Evolutionary conservation across 176 grass and related monocot species (phyloP).

Genomic region (Zoysia japonica): DNA sequence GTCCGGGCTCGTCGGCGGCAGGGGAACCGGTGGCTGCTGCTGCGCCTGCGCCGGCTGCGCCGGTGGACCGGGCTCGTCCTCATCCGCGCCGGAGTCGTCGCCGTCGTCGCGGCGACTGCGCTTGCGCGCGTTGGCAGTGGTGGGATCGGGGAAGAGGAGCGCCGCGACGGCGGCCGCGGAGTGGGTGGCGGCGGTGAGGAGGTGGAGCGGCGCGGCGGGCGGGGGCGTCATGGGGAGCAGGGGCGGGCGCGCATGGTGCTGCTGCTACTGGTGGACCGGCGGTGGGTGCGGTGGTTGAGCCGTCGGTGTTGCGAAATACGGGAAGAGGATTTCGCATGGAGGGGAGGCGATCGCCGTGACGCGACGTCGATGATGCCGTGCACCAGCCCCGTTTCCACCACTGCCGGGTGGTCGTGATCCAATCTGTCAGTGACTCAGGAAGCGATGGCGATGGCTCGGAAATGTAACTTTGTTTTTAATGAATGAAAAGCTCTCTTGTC

Average conservation of each 20-base stretch:
- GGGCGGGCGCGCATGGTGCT: conserved; percentile 37
- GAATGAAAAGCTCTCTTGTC: too few species aligned
- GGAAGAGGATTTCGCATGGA: conserved; percentile 43
- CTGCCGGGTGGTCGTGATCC: too few species aligned
- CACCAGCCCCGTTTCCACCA: not conserved
- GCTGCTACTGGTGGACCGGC: conserved; percentile 21
- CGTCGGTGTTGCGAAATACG: conserved; percentile 38
- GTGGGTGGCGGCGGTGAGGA: conserved; percentile 20
- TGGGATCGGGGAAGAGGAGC: conserved; percentile 17
- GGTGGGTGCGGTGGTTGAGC: conserved; percentile 44
- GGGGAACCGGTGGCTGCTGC: not conserved
- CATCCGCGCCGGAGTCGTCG: not conserved
- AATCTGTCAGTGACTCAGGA: too few species aligned
- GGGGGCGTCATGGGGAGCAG: conserved; percentile 35
- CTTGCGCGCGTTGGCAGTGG: conserved; percentile 33
- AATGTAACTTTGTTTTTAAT: too few species aligned
- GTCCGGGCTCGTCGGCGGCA: conserved; percentile 51
- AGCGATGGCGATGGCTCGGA: too few species aligned
- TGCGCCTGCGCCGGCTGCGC: conserved; percentile 30
- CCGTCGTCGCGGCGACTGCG: conserved; percentile 28
- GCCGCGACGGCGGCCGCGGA: conserved; percentile 4
- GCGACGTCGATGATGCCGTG: conserved; percentile 27
- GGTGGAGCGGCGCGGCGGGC: conserved; percentile 38
- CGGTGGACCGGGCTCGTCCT: not conserved
- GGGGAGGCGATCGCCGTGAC: conserved; percentile 30